phyloP scores from a whole-genome alignment of 176 grass and related monocot species.

The Metroxylon sagu region DNA sequence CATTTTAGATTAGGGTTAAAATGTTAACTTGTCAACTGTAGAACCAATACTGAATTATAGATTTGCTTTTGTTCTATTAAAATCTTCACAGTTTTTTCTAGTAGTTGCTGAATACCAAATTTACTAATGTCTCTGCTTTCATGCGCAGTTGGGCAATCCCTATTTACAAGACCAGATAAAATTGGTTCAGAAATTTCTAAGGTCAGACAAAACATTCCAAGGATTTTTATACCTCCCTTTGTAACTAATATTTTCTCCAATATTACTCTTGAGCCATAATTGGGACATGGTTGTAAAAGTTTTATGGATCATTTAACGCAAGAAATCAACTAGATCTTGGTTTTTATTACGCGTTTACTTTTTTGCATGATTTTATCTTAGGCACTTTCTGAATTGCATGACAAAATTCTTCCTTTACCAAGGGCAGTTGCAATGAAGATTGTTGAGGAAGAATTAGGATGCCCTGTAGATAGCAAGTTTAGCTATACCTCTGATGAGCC shows the following conservation, averaged over 20 bases:
- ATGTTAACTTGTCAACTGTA: no score
- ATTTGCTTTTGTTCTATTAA: background rate
- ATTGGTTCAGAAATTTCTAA: conserved; percentile 90
- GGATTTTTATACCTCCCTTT: background rate
- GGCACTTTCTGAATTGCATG: conserved; percentile 80
- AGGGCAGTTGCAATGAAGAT: conserved; percentile 68
- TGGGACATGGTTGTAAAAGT: no score
- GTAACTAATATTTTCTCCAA: background rate
- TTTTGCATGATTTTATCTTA: conserved; percentile 20
- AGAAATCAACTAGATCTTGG: conserved; percentile 20
- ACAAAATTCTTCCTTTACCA: conserved; percentile 73
- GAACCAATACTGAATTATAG: no score
- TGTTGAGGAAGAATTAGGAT: conserved; percentile 62
- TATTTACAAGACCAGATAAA: conserved; percentile 89
- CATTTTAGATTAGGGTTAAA: conserved; percentile 8
- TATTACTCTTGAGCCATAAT: no score
- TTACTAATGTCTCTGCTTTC: conserved; percentile 31
- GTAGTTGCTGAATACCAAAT: background rate
- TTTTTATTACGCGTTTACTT: background rate
- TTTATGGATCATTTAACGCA: background rate
- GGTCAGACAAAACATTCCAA: conserved; percentile 56
- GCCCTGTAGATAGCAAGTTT: conserved; percentile 46
- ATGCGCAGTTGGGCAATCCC: conserved; percentile 80
- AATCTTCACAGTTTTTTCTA: background rate
- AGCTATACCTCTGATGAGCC: conserved; percentile 77